A percentile compares a stretch with the other conserved stretches of the same genome.
Conservation (phyloP, 2,329 filamentous ascomycete genomes). For the Pestalotiopsis sp. region DNA sequence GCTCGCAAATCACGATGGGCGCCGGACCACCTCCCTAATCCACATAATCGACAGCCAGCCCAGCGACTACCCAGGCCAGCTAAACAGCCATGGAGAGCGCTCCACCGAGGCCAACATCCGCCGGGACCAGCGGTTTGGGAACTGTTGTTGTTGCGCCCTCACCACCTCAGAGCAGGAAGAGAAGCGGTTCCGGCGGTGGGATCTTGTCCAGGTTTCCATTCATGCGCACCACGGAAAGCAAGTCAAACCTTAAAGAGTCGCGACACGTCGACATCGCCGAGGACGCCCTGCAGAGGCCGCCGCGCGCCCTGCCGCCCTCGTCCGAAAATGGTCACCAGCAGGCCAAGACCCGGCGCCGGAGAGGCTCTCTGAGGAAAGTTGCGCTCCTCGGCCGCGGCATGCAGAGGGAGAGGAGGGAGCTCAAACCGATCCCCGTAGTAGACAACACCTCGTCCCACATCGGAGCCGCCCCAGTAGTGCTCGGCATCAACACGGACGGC, state of each 20-base stretch:
- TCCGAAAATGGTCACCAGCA: conserved; percentile 41
- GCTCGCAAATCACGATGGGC: conserved; percentile 24
- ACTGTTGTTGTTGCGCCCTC: not conserved
- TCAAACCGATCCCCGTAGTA: conserved; percentile 46
- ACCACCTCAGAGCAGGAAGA: conserved; percentile 41
- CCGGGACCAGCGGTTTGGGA: not conserved
- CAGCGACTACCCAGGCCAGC: too few species aligned
- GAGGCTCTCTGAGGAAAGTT: conserved; percentile 85
- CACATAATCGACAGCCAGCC: conserved; percentile 13
- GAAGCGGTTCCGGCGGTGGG: conserved; percentile 61
- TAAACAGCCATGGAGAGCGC: conserved; percentile 28
- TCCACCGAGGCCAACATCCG: conserved; percentile 24
- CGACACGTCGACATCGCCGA: conserved; percentile 25
- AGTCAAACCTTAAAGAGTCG: conserved; percentile 29
- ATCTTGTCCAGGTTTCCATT: conserved; percentile 73
- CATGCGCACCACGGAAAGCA: conserved; percentile 49
- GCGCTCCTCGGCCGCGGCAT: conserved; percentile 77
- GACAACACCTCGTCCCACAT: conserved; percentile 33
- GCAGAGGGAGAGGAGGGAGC: conserved; percentile 61
- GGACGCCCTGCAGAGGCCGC: conserved; percentile 24
- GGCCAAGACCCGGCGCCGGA: conserved; percentile 67
- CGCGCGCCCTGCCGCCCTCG: conserved; percentile 37
- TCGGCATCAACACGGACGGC: conserved; percentile 14
- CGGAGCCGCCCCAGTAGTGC: conserved; percentile 17
- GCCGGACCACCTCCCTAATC: conserved; percentile 15